Evolutionary conservation across 2,329 filamentous ascomycete genomes (phyloP).

Genomic region (Clonostachys chloroleuca): DNA sequence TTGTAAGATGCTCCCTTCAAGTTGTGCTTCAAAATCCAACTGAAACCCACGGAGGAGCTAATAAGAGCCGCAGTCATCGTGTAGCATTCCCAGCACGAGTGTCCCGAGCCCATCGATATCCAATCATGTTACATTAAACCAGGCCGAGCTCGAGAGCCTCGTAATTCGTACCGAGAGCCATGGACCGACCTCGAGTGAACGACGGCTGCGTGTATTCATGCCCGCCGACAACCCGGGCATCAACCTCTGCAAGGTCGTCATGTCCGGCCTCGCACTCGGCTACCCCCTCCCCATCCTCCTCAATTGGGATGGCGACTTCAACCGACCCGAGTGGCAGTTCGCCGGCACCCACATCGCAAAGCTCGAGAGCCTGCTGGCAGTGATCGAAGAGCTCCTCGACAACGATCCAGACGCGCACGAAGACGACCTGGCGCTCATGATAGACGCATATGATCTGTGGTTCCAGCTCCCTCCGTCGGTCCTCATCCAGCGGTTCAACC

Average conservation of each 20-base stretch:
- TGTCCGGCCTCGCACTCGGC: constrained; percentile 28
- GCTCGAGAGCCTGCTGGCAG: constrained; percentile 23
- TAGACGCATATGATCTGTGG: constrained; percentile 31
- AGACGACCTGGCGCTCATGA: constrained; percentile 25
- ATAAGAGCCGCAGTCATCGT: no score
- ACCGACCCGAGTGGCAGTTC: constrained; percentile 27
- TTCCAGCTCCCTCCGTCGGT: constrained; percentile 31
- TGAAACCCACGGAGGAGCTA: no score
- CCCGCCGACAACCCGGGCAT: constrained; percentile 26
- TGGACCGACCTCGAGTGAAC: constrained; percentile 4
- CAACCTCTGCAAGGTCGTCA: constrained; percentile 30
- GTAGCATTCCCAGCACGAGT: no score
- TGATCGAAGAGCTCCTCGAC: constrained; percentile 18
- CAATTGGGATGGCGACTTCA: constrained; percentile 31
- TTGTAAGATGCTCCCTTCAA: no score
- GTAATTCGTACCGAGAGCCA: background rate
- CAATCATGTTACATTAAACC: background rate
- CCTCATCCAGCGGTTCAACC: constrained; percentile 26
- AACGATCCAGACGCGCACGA: constrained; percentile 10
- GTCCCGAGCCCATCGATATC: no score
- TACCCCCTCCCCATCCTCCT: constrained; percentile 28
- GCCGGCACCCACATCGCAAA: constrained; percentile 31
- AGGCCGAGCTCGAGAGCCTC: background rate
- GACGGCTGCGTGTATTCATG: constrained; percentile 28
- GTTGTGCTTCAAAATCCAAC: no score